A percentile compares a stretch with the other conserved stretches of the same genome.
Conservation (phyloP, 441 rosid genomes). For the Bocquillonia castaneifolia region DNA sequence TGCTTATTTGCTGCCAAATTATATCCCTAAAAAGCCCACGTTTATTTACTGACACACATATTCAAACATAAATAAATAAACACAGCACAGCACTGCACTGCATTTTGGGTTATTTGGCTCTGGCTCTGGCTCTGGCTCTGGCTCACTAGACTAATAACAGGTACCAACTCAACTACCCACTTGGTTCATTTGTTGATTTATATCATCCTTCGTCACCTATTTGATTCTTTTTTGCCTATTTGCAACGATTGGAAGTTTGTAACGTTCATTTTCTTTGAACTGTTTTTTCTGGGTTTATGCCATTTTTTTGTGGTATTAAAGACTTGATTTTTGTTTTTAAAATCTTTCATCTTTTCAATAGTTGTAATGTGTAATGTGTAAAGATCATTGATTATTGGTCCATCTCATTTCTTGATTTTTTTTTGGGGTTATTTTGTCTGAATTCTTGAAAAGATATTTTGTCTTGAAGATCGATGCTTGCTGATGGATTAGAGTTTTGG, state of each 20-base stretch:
- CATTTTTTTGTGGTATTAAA: background rate
- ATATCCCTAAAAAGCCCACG: background rate
- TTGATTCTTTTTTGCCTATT: background rate
- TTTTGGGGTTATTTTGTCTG: background rate
- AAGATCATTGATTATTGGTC: background rate
- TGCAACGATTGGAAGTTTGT: background rate
- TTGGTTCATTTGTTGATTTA: background rate
- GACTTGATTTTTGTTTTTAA: background rate
- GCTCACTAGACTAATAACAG: background rate
- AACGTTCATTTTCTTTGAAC: background rate
- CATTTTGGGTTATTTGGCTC: slow-evolving; percentile 9
- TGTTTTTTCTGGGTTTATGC: background rate
- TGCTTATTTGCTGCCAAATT: too few relatives aligned
- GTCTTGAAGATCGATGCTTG: background rate
- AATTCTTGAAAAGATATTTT: background rate
- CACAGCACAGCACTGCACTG: background rate
- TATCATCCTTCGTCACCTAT: background rate
- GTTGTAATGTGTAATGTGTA: background rate
- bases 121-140: background rate
- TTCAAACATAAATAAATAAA: background rate
- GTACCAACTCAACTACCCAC: slow-evolving; percentile 14
- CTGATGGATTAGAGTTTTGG: background rate
- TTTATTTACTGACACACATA: background rate
- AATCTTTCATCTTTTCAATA: background rate
- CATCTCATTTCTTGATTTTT: slow-evolving; percentile 3